Evolutionary conservation across 768 basidiomycete genomes (phyloP).

Genomic region (Auricularia sp.): DNA sequence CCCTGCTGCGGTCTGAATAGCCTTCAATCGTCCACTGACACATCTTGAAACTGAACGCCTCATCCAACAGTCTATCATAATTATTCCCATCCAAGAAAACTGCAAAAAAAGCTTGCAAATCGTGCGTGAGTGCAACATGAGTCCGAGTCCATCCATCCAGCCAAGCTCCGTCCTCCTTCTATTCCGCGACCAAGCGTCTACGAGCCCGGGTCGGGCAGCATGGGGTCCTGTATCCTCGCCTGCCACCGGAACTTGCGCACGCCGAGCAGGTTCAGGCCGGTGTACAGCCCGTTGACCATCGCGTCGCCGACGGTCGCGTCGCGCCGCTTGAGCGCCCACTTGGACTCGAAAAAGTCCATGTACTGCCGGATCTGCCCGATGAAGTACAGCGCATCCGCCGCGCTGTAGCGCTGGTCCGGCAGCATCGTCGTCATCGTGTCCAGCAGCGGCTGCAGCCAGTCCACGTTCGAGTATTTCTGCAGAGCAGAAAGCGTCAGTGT

Average conservation of each 20-base stretch:
- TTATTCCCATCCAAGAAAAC: too few species aligned
- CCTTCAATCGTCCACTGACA: too few species aligned
- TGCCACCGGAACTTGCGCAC: constrained; percentile 1
- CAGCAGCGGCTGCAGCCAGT: neutral
- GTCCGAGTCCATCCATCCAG: too few species aligned
- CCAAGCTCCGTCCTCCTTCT: too few species aligned
- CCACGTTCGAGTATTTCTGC: neutral
- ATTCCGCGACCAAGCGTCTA: neutral
- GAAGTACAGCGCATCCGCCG: neutral
- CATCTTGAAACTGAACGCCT: too few species aligned
- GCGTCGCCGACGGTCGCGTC: neutral
- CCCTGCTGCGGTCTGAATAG: too few species aligned
- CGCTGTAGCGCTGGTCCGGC: neutral
- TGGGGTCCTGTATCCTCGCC: neutral
- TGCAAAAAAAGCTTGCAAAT: too few species aligned
- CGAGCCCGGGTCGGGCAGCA: neutral
- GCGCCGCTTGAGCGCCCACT: neutral
- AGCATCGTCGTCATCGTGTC: neutral
- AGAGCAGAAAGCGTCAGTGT: neutral
- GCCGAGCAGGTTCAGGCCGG: neutral
- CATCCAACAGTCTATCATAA: too few species aligned
- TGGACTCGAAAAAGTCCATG: neutral
- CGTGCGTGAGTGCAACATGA: too few species aligned
- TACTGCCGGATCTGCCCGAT: neutral
- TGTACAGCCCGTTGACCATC: constrained; percentile 2